Base-by-base conservation (phyloP, 2,329 filamentous ascomycete genomes). In the Cladosporium cucumerinum region DNA sequence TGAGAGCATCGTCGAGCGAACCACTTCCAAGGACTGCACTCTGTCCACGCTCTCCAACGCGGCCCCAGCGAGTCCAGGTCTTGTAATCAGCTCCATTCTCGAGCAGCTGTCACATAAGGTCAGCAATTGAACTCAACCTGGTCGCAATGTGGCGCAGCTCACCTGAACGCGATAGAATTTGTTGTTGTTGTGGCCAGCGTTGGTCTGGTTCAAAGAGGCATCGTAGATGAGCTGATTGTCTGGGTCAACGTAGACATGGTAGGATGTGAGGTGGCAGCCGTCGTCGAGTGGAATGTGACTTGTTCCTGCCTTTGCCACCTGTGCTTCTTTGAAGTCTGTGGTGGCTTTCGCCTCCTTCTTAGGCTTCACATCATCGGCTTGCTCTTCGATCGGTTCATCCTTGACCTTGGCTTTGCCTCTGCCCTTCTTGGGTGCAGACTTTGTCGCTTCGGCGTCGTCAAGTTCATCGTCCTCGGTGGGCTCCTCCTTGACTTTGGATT, bases 131-230 rank as follows among this genome's bases (percentile, higher is more conserved):
- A 25, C 6, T 23, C 10, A 8, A 23, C 6, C 11, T 1, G 5
- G 14, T 11, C 11, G 26, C 6, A 14, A 21, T 11, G 4, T 10
- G 10, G 26, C 61, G 46, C 61, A 32, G 66, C 61, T 72, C 67
- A 91, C 80, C 80, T 94, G 90, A 30, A 93, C 75, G 30, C 86
- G 85, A 72, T 93, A 94, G 75, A 93, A 94, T 70, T 95, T 95
- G 76, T 95, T 94, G 76, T 90, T 90, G 73, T 94, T 95, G 55
- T 83, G 77, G 0, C 81, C 78, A 0, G 90, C 81, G 69, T 92
- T 90, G 12, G 91, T 90, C 74, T 93, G 89, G 70, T 93, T 95
- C 54, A 96, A 80, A 0, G 89, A 87, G 0, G 90, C 91, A 73
- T 96, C 92, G 75, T 86, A 94, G 57, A 94, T 91, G 63, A 89